Evolutionary conservation across 2,329 filamentous ascomycete genomes (phyloP), one percentile per base, ranked within the genome.

Genomic region (Cercospora canescens): DNA sequence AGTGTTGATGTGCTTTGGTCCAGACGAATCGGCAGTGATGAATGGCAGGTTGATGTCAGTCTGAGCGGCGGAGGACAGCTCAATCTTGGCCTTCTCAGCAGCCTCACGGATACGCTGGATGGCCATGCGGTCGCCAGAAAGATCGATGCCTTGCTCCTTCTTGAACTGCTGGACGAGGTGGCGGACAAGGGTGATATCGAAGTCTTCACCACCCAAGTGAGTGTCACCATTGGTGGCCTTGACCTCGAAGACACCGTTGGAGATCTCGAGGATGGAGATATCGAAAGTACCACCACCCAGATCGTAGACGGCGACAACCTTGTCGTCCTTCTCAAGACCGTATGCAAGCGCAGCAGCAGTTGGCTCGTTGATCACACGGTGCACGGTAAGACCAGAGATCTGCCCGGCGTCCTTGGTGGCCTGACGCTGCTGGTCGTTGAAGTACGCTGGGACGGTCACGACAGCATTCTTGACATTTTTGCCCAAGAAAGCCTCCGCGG

Each of bases 151-250:
- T 71, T 92, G 93, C 74, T 96, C 92, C 84, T 93, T 94, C 91
- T 97, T 97, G 88, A 97, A 98, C 79, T 96, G 90, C 81, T 93
- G 87, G 71, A 97, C 93, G 66, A 98, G 87, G 87, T 97, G 91
- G 79, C 93, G 93, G 78, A 97, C 94, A 65, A 98, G 90, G 77
- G 88, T 89, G 78, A 97, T 97, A 79, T 98, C 94, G 78, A 97
- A 98, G 82, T 98, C 94, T 82, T 98, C 94, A 84, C 94, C 94
- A 88, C 94, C 94, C 75, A 98, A 88, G 82, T 98, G 94, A 72
- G 94, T 98, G 81, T 98, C 94, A 89, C 94, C 94, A 82, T 97
- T 97, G 85, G 94, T 98, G 18, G 94, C 96, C 88, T 97, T 97
- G 82, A 98, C 94, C 86, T 97, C 94, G 81, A 98, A 98, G 64